These are phyloP conservation scores for Chaetomium fimeti DNA, from an alignment of 495 filamentous ascomycete genomes.

Conservation along the genomic window DNA sequence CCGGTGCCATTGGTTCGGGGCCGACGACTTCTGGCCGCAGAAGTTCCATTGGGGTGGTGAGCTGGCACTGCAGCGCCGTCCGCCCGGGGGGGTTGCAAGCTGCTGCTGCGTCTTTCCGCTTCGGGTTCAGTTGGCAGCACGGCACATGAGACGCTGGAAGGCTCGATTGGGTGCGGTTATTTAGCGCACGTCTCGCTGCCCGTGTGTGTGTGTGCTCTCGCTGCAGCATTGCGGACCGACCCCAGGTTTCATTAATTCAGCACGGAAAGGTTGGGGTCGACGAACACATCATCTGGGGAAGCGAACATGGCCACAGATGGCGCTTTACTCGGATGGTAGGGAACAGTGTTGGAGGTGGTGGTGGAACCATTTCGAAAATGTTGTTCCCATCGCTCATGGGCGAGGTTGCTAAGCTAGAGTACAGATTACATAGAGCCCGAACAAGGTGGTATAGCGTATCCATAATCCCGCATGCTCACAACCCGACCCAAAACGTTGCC, in stretches of 20 bases:
- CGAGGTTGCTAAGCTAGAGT: not conserved
- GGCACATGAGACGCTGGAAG: not conserved
- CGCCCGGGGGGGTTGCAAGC: not conserved
- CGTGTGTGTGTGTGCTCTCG: not conserved
- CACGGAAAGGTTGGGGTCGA: not conserved
- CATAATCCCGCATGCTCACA: not conserved
- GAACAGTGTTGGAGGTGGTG: not conserved
- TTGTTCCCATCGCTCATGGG: not conserved
- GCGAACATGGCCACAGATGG: not conserved
- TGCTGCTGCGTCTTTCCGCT: not conserved
- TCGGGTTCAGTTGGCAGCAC: not conserved
- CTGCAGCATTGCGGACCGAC: too few relatives aligned
- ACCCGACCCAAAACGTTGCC: not conserved
- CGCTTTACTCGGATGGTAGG: not conserved
- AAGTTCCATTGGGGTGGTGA: too few relatives aligned
- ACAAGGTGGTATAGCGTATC: slow-evolving; percentile 1
- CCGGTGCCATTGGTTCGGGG: not conserved
- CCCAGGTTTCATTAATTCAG: not conserved
- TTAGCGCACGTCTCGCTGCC: not conserved
- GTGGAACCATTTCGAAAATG: not conserved
- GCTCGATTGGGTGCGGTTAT: not conserved
- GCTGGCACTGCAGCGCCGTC: too few relatives aligned
- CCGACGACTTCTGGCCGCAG: not conserved
- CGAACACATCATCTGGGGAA: not conserved
- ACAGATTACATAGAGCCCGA: not conserved